Conservation (phyloP, 371 early-diverging fungal genomes). For the Funneliformis caledonium region DNA sequence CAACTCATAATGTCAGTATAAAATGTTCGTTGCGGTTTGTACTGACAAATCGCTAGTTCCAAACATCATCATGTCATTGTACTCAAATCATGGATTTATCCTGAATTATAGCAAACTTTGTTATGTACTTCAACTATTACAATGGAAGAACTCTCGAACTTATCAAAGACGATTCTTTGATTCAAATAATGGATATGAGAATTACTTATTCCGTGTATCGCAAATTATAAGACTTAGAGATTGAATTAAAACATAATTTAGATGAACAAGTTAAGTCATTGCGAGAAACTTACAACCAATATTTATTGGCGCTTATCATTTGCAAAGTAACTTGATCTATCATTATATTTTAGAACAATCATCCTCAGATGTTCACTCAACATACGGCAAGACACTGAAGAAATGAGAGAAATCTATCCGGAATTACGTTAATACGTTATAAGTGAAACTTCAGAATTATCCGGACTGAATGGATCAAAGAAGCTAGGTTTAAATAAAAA, state of each 20-base stretch:
- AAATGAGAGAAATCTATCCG: constrained; percentile 25
- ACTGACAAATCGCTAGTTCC: constrained; percentile 23
- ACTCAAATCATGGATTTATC: constrained; percentile 1
- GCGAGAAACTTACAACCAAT: not conserved
- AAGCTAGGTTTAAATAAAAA: not conserved
- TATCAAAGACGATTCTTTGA: constrained; percentile 36
- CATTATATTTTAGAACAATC: constrained; percentile 41
- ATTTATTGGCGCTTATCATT: constrained; percentile 29
- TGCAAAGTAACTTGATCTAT: constrained; percentile 9
- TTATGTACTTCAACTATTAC: constrained; percentile 6
- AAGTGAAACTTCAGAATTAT: constrained; percentile 14
- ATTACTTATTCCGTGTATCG: constrained; percentile 32
- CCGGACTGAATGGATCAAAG: constrained; percentile 26
- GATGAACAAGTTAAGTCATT: not conserved
- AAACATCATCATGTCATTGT: constrained; percentile 35
- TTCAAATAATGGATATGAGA: not conserved
- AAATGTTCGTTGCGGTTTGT: constrained; percentile 26
- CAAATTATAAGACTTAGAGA: constrained; percentile 32
- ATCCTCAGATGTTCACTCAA: constrained; percentile 5
- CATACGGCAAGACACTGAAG: not conserved
- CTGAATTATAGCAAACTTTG: constrained; percentile 26
- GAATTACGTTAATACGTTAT: constrained; percentile 10
- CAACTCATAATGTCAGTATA: not conserved
- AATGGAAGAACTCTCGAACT: constrained; percentile 28
- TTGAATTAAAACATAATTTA: constrained; percentile 31